phyloP scores from a whole-genome alignment of 495 filamentous ascomycete species.

The Tuber aestivum region DNA sequence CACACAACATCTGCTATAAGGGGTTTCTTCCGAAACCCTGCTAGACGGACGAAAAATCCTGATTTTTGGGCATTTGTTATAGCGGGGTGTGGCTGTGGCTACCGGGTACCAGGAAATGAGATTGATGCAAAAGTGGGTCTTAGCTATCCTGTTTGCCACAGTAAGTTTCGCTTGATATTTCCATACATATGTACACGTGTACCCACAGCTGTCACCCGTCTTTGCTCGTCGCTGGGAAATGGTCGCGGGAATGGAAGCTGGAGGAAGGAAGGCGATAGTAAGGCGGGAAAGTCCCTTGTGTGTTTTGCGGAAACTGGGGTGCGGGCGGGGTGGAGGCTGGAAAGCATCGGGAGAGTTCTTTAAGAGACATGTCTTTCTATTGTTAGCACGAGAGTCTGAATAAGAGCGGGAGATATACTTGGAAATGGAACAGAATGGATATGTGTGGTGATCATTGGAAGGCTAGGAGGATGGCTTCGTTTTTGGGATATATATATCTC shows the following conservation, averaged over 20 bases:
- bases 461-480: no score
- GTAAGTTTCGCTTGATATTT: background rate
- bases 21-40: no score
- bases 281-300: background rate
- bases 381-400: no score
- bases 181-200: background rate
- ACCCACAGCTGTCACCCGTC: background rate
- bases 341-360: background rate
- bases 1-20: no score
- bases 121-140: background rate
- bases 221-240: background rate
- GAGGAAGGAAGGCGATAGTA: background rate
- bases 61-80: no score
- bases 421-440: no score
- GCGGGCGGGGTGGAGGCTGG: background rate
- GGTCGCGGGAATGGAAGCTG: background rate
- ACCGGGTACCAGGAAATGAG: background rate
- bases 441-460: no score
- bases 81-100: no score
- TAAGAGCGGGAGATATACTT: no score
- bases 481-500: no score
- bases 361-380: background rate
- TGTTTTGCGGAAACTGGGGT: background rate
- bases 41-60: no score
- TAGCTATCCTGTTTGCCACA: background rate